These are phyloP conservation scores for Curvularia lunata DNA, from an alignment of 2,329 filamentous ascomycete genomes.

Conservation along the genomic window DNA sequence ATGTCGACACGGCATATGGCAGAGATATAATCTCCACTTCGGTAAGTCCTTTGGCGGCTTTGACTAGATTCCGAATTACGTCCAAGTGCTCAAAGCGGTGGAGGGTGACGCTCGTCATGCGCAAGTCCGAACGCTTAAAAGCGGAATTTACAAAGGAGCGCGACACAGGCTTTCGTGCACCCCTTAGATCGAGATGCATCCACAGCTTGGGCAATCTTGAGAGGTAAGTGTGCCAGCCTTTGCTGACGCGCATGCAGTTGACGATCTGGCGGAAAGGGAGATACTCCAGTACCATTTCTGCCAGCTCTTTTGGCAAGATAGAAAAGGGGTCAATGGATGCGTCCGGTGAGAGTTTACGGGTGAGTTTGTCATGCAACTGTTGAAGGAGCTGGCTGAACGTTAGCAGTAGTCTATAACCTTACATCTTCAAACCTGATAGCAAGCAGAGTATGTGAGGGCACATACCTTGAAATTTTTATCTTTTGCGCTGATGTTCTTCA, in stretches of 20 bases:
- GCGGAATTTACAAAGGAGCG: constrained; percentile 52
- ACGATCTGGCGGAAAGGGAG: constrained; percentile 60
- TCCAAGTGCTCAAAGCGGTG: constrained; percentile 50
- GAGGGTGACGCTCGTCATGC: constrained; percentile 42
- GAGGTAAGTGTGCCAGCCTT: constrained; percentile 61
- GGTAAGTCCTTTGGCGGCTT: constrained; percentile 45
- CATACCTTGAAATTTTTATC: constrained; percentile 42
- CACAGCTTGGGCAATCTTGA: constrained; percentile 56
- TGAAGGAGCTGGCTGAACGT: constrained; percentile 48
- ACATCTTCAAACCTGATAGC: neutral
- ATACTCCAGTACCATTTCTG: constrained; percentile 58
- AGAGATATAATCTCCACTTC: constrained; percentile 42
- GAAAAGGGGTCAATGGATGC: constrained; percentile 60
- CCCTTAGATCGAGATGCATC: constrained; percentile 60
- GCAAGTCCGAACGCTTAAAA: constrained; percentile 49
- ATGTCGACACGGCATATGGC: constrained; percentile 31
- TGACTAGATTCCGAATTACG: constrained; percentile 50
- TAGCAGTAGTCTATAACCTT: neutral
- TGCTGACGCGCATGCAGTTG: constrained; percentile 62
- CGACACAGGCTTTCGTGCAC: constrained; percentile 52
- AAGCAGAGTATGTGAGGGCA: neutral
- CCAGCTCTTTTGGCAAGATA: constrained; percentile 61
- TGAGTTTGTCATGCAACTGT: constrained; percentile 57
- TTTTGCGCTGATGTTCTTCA: constrained; percentile 57
- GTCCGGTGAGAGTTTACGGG: constrained; percentile 49